Conservation (phyloP, 371 early-diverging fungal genomes). For the Mucor lusitanicus region DNA sequence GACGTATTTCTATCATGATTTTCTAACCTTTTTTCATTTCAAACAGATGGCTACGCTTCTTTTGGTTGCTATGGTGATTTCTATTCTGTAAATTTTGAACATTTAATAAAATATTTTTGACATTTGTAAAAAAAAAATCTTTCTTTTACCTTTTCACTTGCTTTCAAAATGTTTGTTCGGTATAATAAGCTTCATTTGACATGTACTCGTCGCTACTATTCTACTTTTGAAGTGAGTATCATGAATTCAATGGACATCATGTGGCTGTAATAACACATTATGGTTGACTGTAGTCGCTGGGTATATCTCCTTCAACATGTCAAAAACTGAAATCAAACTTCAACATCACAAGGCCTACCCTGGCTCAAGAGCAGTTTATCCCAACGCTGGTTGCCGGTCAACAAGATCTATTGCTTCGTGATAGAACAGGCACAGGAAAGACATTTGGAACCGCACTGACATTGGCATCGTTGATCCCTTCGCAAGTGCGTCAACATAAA, state of each 20-base stretch:
- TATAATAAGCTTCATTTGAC: not conserved
- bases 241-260: not conserved
- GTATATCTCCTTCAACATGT: slow-evolving; percentile 48
- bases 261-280: not conserved
- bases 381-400: slow-evolving; percentile 53
- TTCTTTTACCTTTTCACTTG: not conserved
- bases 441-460: slow-evolving; percentile 69
- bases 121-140: not conserved
- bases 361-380: slow-evolving; percentile 58
- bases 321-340: slow-evolving; percentile 49
- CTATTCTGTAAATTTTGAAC: not conserved
- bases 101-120: slow-evolving; percentile 5
- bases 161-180: slow-evolving; percentile 1
- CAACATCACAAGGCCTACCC: slow-evolving; percentile 50
- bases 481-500: not conserved
- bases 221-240: slow-evolving; percentile 23
- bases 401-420: slow-evolving; percentile 66
- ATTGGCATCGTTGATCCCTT: slow-evolving; percentile 28
- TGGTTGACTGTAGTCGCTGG: slow-evolving; percentile 42
- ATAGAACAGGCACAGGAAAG: slow-evolving; percentile 83
- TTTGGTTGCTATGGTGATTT: not conserved
- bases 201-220: slow-evolving; percentile 8
- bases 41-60: slow-evolving; percentile 5
- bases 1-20: not conserved
- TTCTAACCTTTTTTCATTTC: slow-evolving; percentile 6